These are phyloP conservation scores for Ganoderma lingzhi DNA, from an alignment of 1,284 basidiomycete genomes.

Conservation along the genomic window DNA sequence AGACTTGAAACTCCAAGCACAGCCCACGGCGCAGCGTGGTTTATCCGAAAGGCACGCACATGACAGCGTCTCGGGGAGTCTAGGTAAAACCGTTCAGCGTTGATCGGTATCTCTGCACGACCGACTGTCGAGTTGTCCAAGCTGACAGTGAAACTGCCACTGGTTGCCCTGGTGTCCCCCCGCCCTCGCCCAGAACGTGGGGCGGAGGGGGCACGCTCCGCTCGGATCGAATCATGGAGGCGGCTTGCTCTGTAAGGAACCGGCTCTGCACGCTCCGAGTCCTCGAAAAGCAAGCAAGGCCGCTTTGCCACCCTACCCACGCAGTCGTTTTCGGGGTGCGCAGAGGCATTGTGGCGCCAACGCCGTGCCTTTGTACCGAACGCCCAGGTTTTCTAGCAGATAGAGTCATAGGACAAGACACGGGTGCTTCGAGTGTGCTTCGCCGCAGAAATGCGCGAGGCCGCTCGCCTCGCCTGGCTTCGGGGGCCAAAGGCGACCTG, in stretches of 20 bases:
- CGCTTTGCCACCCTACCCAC: background rate
- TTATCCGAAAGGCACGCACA: constrained; percentile 1
- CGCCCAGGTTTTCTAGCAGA: background rate
- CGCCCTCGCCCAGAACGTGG: background rate
- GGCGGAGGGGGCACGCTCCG: background rate
- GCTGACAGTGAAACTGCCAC: background rate
- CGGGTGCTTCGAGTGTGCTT: background rate
- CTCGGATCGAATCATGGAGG: background rate
- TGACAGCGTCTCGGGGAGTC: background rate
- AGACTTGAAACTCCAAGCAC: background rate
- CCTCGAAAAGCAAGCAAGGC: background rate
- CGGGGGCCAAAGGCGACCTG: constrained; percentile 3
- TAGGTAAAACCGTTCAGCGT: background rate
- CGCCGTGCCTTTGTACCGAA: background rate
- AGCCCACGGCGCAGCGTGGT: background rate
- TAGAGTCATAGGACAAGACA: background rate
- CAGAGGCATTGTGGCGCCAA: background rate
- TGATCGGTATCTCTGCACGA: background rate
- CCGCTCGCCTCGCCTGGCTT: background rate
- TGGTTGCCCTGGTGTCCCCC: background rate
- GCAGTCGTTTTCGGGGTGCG: background rate
- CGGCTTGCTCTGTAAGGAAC: background rate
- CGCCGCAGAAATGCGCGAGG: background rate
- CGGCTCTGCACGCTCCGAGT: background rate
- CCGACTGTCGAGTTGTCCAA: background rate